Conservation (phyloP, 2,329 filamentous ascomycete species). For the Alternaria solani region DNA sequence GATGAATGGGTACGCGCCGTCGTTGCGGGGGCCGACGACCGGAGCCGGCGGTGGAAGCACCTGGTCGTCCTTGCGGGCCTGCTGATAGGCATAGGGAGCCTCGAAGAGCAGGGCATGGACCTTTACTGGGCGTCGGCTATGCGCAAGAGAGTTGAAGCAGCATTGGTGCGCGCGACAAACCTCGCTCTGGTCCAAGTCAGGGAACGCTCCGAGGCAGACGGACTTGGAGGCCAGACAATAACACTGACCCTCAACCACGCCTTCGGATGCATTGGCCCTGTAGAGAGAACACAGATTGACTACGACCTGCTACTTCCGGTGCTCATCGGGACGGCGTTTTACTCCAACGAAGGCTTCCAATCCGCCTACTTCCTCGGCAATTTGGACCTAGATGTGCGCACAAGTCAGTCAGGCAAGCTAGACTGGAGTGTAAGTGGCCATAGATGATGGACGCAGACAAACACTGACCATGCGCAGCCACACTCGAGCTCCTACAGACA, state of each 20-base stretch:
- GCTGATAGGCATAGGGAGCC: constrained; percentile 72
- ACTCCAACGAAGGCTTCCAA: constrained; percentile 75
- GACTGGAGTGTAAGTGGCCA: constrained; percentile 64
- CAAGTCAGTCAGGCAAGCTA: constrained; percentile 60
- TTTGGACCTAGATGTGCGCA: constrained; percentile 73
- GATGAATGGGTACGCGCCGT: constrained; percentile 68
- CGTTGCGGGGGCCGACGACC: constrained; percentile 67
- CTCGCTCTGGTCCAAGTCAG: constrained; percentile 71
- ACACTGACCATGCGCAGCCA: constrained; percentile 39
- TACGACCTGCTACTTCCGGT: constrained; percentile 75
- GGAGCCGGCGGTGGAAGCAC: constrained; percentile 79
- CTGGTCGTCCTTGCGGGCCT: constrained; percentile 81
- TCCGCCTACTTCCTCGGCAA: constrained; percentile 77
- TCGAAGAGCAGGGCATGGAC: constrained; percentile 59
- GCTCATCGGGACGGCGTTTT: constrained; percentile 71
- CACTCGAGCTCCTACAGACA: constrained; percentile 67
- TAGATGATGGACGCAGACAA: neutral
- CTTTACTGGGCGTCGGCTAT: constrained; percentile 68
- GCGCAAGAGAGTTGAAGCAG: constrained; percentile 73
- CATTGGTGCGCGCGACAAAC: constrained; percentile 77
- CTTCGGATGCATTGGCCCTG: constrained; percentile 73
- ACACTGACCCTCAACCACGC: constrained; percentile 78
- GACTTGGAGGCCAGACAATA: constrained; percentile 60
- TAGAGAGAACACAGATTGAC: constrained; percentile 66
- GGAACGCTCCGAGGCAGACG: constrained; percentile 60